Evolutionary conservation across 148 eudicot species (phyloP), one percentile per base, ranked within the genome.

Genomic region (Diospyros kaki): DNA sequence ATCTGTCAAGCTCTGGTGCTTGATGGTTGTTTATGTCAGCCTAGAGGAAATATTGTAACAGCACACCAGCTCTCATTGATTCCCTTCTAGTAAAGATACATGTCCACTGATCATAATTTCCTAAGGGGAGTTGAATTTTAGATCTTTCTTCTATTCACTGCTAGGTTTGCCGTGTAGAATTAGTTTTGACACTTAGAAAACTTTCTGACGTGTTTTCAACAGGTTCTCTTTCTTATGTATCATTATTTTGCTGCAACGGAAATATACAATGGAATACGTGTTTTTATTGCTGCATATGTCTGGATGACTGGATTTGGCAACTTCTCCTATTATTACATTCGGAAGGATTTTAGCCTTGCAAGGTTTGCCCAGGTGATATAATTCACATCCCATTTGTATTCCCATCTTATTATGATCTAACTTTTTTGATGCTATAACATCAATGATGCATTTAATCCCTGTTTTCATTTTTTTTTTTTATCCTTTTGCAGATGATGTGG

Each of bases 241-340:
- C 18, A 58, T 58, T n/a, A 58, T n/a, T 58, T 58, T 86, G 97
- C 97, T 78, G 98, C 97, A 58, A 75, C 89, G 76, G 98, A 94
- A 84, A 94, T 91, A 75, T 94, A 94, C 88, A 91, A 91, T 84
- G 98, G 93, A 63, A 91, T 94, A 76, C 97, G 97, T 79, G 84
- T 94, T 76, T 94, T 94, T 83, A 94, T 94, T 84, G 97, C 98
- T 84, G 98, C 93, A 73, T 94, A 91, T 82, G 98, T 94, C 42
- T 94, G 97, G 98, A 91, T 94, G 98, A 94, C 97, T 77, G 98
- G 98, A 70, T 94, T 94, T 80, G 98, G 97, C 58, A 94, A 94
- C 84, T 94, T 94, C 86, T 94, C 98, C 62, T 91, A 94, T 76
- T 94, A 94, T 81, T 94, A 91, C 84, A 89, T 94, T 79, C 82